Evolutionary conservation across 306 rosid genomes (phyloP).

Genomic region (Vigna angularis): DNA sequence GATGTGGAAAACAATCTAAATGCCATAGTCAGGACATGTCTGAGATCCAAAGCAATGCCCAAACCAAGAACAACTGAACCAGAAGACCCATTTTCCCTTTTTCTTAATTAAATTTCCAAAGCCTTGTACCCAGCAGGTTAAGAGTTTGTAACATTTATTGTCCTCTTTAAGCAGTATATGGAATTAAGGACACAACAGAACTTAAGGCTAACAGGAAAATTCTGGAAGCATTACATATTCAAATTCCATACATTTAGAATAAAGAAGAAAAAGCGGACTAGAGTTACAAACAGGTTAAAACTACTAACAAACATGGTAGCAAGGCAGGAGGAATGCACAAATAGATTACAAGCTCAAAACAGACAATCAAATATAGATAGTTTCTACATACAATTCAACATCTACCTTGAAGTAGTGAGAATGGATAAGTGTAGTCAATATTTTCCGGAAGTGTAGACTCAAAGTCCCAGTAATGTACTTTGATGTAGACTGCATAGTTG

Average conservation of each 20-base stretch:
- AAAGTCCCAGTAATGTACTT: slow-evolving; percentile 81
- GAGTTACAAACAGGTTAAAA: not conserved
- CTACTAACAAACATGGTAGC: not conserved
- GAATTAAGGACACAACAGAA: slow-evolving; percentile 2
- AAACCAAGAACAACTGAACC: slow-evolving; percentile 23
- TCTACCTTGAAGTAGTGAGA: slow-evolving; percentile 86
- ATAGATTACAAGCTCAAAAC: slow-evolving; percentile 18
- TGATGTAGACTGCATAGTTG: slow-evolving; percentile 78
- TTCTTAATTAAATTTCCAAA: not conserved
- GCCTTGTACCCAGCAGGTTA: slow-evolving; percentile 3
- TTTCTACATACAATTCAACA: slow-evolving; percentile 13
- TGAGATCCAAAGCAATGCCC: slow-evolving; percentile 21
- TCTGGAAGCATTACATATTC: not conserved
- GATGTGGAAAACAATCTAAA: slow-evolving; percentile 16
- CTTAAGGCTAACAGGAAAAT: slow-evolving; percentile 10
- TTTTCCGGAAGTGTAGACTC: slow-evolving; percentile 84
- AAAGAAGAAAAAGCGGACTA: slow-evolving; percentile 23
- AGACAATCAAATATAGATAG: slow-evolving; percentile 8
- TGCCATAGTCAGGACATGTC: not conserved
- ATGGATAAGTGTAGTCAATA: slow-evolving; percentile 78
- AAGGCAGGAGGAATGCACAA: not conserved
- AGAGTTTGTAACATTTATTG: not conserved
- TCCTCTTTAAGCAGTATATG: not conserved
- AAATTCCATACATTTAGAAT: not conserved
- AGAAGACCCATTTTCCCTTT: not conserved